A percentile compares a stretch with the other conserved stretches of the same genome.
phyloP scores from a whole-genome alignment of 164 flowering plant genomes.

The Akebia trifoliata region DNA sequence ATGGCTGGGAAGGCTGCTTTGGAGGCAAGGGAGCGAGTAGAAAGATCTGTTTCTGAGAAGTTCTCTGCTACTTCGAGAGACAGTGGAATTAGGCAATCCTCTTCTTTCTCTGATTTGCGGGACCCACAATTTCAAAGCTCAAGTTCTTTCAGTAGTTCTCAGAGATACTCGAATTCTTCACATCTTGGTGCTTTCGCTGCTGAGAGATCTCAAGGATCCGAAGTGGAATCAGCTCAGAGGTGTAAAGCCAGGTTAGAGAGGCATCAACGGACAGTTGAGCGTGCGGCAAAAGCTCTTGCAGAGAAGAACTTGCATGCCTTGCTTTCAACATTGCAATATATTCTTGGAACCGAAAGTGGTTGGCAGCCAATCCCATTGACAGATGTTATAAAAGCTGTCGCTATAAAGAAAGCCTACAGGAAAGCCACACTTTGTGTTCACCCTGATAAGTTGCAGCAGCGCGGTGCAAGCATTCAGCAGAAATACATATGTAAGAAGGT shows the following conservation, averaged over 20 bases:
- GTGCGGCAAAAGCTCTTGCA: slow-evolving; percentile 86
- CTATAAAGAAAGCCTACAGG: slow-evolving; percentile 79
- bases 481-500: slow-evolving; percentile 88
- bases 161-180: slow-evolving; percentile 29
- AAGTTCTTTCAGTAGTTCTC: slow-evolving; percentile 26
- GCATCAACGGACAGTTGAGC: slow-evolving; percentile 73
- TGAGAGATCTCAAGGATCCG: slow-evolving; percentile 39
- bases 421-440: slow-evolving; percentile 84
- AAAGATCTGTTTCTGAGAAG: no score
- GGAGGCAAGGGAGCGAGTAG: no score
- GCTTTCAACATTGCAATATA: slow-evolving; percentile 87
- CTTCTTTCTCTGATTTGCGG: no score
- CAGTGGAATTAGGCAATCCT: no score
- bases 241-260: slow-evolving; percentile 82
- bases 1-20: no score
- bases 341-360: slow-evolving; percentile 81
- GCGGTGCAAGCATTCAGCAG: slow-evolving; percentile 77
- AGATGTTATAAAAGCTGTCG: slow-evolving; percentile 58
- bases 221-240: slow-evolving; percentile 75
- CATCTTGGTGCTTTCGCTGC: slow-evolving; percentile 18
- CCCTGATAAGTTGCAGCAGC: slow-evolving; percentile 88
- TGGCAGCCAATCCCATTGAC: slow-evolving; percentile 83
- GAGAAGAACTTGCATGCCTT: slow-evolving; percentile 86
- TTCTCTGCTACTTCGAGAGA: no score
- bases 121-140: slow-evolving; percentile 27